Evolutionary conservation across 2,329 filamentous ascomycete genomes (phyloP).

Genomic region (Arthroderma sp.): DNA sequence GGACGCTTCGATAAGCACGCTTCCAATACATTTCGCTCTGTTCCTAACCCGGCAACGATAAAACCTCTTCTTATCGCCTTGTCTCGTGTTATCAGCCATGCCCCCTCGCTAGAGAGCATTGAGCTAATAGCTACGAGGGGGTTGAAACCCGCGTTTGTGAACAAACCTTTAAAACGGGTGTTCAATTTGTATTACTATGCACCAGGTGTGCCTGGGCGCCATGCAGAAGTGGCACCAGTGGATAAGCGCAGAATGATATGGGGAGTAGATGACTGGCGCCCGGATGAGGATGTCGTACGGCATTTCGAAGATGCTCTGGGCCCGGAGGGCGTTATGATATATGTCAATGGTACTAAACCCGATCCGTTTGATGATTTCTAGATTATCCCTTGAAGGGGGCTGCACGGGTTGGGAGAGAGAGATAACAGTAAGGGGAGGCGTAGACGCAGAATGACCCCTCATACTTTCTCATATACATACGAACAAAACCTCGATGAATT

Average conservation of each 20-base stretch:
- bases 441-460: too few relatives aligned
- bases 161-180: background rate
- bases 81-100: background rate
- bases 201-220: background rate
- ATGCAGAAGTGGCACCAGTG: background rate
- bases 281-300: slow-evolving; percentile 1
- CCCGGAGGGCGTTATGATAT: background rate
- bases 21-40: background rate
- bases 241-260: background rate
- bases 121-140: background rate
- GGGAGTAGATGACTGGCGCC: background rate
- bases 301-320: background rate
- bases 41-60: background rate
- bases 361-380: too few relatives aligned
- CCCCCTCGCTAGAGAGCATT: background rate
- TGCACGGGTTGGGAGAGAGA: too few relatives aligned
- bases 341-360: too few relatives aligned
- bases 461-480: too few relatives aligned
- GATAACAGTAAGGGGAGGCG: too few relatives aligned
- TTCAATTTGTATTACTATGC: background rate
- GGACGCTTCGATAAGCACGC: background rate
- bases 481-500: too few relatives aligned
- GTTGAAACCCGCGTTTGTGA: background rate
- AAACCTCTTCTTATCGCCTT: slow-evolving; percentile 2
- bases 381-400: too few relatives aligned